phyloP scores from a whole-genome alignment of 2,329 filamentous ascomycete genomes.

The Epicoccum nigrum region DNA sequence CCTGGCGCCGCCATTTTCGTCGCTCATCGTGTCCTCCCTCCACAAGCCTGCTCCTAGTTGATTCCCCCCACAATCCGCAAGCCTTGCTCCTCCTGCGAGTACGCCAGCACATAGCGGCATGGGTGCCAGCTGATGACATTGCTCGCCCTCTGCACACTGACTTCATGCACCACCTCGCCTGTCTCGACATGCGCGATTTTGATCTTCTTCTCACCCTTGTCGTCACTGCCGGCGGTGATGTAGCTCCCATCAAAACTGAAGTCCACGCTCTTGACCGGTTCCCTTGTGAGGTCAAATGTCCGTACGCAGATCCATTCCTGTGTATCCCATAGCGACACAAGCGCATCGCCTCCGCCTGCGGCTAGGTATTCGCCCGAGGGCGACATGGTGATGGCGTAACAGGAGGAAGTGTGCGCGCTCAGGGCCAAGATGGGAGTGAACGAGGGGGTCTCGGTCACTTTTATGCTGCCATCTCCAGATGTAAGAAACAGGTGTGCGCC shows the following conservation, averaged over 20 bases:
- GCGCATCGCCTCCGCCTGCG: conserved; percentile 75
- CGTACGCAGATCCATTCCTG: conserved; percentile 76
- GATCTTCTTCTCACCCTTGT: conserved; percentile 73
- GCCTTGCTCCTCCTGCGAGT: conserved; percentile 67
- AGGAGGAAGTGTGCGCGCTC: conserved; percentile 75
- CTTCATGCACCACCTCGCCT: conserved; percentile 72
- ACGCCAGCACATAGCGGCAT: conserved; percentile 74
- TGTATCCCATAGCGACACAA: conserved; percentile 80
- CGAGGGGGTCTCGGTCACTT: conserved; percentile 62
- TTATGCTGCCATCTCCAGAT: conserved; percentile 72
- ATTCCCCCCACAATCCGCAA: conserved; percentile 69
- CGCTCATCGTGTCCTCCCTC: background rate
- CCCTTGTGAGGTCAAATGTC: conserved; percentile 71
- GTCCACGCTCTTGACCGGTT: conserved; percentile 72
- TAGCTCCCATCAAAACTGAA: conserved; percentile 82
- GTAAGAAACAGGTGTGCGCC: conserved; percentile 74
- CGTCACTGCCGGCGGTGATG: conserved; percentile 75
- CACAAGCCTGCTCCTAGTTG: conserved; percentile 8
- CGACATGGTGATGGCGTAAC: conserved; percentile 71
- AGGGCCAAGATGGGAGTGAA: conserved; percentile 62
- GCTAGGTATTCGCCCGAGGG: conserved; percentile 75
- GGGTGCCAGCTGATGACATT: conserved; percentile 79
- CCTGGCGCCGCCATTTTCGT: background rate
- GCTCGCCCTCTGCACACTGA: conserved; percentile 70
- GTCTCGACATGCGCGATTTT: conserved; percentile 76